phyloP scores from a whole-genome alignment of 371 early-diverging fungal species.

The Mucor mucedo region DNA sequence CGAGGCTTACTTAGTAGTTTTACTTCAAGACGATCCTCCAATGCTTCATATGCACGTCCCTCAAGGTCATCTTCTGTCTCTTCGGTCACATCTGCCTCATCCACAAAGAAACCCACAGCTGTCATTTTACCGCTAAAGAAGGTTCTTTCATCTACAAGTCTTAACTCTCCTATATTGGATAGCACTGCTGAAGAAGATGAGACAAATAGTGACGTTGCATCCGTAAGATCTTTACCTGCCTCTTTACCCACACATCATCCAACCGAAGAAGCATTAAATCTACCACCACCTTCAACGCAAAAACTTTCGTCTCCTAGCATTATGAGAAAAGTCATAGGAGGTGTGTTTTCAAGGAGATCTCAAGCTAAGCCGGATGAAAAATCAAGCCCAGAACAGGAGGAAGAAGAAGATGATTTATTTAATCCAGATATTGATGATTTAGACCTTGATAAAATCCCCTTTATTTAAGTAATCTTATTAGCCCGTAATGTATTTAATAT shows the following conservation, averaged over 20 bases:
- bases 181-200: too few relatives aligned
- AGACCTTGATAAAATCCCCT: conserved; percentile 12
- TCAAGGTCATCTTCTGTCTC: background rate
- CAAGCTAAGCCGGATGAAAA: background rate
- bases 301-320: conserved; percentile 8
- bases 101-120: too few relatives aligned
- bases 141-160: too few relatives aligned
- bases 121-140: too few relatives aligned
- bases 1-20: conserved; percentile 44
- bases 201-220: background rate
- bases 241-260: too few relatives aligned
- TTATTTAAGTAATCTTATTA: conserved; percentile 4
- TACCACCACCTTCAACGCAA: background rate
- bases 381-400: background rate
- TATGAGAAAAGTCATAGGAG: conserved; percentile 26
- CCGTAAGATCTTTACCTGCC: conserved; percentile 10
- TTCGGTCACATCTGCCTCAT: background rate
- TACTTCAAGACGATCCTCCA: conserved; percentile 34
- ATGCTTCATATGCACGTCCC: background rate
- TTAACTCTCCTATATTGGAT: too few relatives aligned
- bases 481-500: too few relatives aligned
- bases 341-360: conserved; percentile 20
- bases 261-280: conserved; percentile 1
- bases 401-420: conserved; percentile 6
- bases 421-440: conserved; percentile 12